phyloP scores from a whole-genome alignment of 1,139 yeast species.

The Blastobotrys petasosporus region DNA sequence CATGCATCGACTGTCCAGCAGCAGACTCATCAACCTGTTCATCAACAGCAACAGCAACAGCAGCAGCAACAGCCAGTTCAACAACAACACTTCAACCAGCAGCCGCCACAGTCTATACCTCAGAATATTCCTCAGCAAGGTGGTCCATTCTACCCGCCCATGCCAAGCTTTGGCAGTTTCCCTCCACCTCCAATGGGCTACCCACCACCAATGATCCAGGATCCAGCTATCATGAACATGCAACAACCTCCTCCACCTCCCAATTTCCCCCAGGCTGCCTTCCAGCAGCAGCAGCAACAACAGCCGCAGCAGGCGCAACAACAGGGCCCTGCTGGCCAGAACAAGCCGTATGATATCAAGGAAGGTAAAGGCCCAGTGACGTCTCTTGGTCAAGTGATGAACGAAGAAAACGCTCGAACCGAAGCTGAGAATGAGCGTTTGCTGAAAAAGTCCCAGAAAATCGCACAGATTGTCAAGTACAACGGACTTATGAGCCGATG shows the following conservation, averaged over 20 bases:
- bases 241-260: conserved; percentile 1
- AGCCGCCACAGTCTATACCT: conserved; percentile 12
- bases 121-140: too few relatives aligned
- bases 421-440: conserved; percentile 36
- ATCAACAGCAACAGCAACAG: conserved; percentile 20
- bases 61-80: conserved; percentile 20
- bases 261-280: conserved; percentile 16
- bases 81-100: background rate
- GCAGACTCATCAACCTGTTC: conserved; percentile 10
- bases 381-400: conserved; percentile 26
- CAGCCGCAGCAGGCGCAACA: conserved; percentile 17
- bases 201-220: conserved; percentile 4
- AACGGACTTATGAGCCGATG: conserved; percentile 96
- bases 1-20: background rate
- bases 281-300: conserved; percentile 36
- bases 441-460: conserved; percentile 70
- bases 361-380: conserved; percentile 14
- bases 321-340: background rate
- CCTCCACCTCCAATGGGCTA: conserved; percentile 17
- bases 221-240: conserved; percentile 25
- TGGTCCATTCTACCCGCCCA: too few relatives aligned
- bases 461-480: conserved; percentile 69
- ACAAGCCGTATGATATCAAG: conserved; percentile 1
- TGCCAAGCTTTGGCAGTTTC: too few relatives aligned
- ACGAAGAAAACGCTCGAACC: conserved; percentile 32